Evolutionary conservation across 2,329 filamentous ascomycete genomes (phyloP).

Genomic region (Chaetothyriales sp.): DNA sequence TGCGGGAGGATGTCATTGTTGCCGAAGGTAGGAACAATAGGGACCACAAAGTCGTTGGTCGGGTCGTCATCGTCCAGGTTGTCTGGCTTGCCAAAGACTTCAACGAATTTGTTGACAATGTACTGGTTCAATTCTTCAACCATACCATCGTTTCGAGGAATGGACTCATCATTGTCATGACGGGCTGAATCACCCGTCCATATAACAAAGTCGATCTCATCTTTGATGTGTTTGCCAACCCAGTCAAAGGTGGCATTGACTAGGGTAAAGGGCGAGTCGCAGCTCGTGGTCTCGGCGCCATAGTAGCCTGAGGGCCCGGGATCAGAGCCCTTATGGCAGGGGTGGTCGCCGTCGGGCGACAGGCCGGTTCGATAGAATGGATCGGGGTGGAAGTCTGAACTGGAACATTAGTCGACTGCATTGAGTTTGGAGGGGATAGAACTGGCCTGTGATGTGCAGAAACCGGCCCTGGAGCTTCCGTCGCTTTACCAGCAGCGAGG

Average conservation of each 20-base stretch:
- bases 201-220: conserved; percentile 72
- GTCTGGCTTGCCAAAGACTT: conserved; percentile 49
- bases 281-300: conserved; percentile 74
- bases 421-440: not conserved
- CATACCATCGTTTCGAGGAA: conserved; percentile 60
- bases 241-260: conserved; percentile 82
- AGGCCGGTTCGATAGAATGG: conserved; percentile 68
- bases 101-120: conserved; percentile 59
- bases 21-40: conserved; percentile 77
- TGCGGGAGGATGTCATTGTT: conserved; percentile 98
- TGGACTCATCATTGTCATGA: conserved; percentile 71
- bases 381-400: conserved; percentile 77
- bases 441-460: conserved; percentile 69
- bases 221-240: conserved; percentile 63
- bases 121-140: conserved; percentile 64
- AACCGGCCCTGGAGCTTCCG: conserved; percentile 53
- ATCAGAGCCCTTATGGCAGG: conserved; percentile 68
- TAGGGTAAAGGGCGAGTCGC: conserved; percentile 68
- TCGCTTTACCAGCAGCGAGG: conserved; percentile 2
- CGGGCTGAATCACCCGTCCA: conserved; percentile 87
- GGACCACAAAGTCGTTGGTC: conserved; percentile 51
- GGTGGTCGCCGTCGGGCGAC: conserved; percentile 49
- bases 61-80: conserved; percentile 34
- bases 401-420: conserved; percentile 8
- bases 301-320: conserved; percentile 52